Evolutionary conservation across 306 rosid genomes (phyloP), one percentile per base, ranked within the genome.

Genomic region (Trifolium dubium): DNA sequence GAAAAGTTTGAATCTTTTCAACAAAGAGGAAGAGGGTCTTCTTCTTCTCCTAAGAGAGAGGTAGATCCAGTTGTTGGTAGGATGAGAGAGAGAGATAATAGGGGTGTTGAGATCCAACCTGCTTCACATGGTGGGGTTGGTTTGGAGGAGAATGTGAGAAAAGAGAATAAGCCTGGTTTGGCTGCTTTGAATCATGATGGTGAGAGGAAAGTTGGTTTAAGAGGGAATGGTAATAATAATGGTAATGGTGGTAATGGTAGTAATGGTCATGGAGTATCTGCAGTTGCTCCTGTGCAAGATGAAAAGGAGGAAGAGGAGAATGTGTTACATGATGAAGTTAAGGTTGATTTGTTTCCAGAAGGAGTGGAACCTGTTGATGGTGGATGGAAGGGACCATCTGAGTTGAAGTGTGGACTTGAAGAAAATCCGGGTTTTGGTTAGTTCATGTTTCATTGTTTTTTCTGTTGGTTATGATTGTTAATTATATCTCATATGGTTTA

Each of bases 391-490:
- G 79, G 86, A 63, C 84, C 85, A 0, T 70, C 87, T 1, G 84
- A 74, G 34, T 80, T 94, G 87, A 91, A 88, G 80, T 81, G 88
- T 43, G 89, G 97, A 47, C 90, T 88, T 41, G 78, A 86, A 44
- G 96, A 91, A 18, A 89, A 89, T 85, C 97, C 92, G 13, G 91
- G 95, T 54, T 72, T 84, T 34, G 97, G 98, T 94, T 74, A 81
- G 92, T 87, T 47, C 31, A 29, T 80, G 17, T 8, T 74, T 74
- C 41, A 40, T 69, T 17, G 35, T 49, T 80, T 55, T 55, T 76
- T 28, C 5, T 66, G 8, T 40, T 5, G 60, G 12, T 63, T 60
- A 37, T 35, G 31, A 54, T 15, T 69, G 49, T 56, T 6, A 56
- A 15, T 71, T 49, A 13, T 30, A 6, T 35, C 30, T 50, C 19